These are phyloP conservation scores for Spathaspora arborariae DNA, from an alignment of 805 yeast species.

Conservation along the genomic window DNA sequence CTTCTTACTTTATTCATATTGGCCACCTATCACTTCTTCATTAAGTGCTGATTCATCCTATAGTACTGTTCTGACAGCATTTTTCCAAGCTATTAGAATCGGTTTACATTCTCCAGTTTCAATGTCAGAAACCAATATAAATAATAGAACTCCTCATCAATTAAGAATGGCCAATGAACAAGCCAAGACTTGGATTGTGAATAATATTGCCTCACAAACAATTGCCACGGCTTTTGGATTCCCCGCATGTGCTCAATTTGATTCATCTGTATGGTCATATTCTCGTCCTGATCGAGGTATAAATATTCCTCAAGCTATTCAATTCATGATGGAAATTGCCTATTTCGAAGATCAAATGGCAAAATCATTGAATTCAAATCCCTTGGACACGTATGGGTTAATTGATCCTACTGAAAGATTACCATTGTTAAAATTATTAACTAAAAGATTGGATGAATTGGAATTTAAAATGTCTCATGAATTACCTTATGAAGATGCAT, in stretches of 20 bases:
- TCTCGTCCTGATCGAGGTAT: conserved; percentile 44
- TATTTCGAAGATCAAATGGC: conserved; percentile 84
- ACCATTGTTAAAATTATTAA: conserved; percentile 67
- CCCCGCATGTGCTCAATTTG: conserved; percentile 88
- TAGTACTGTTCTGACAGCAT: conserved; percentile 91
- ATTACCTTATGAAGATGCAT: conserved; percentile 40
- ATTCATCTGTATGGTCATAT: conserved; percentile 58
- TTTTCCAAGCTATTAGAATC: conserved; percentile 87
- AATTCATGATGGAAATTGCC: conserved; percentile 78
- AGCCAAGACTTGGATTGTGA: conserved; percentile 86
- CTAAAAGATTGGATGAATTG: conserved; percentile 70
- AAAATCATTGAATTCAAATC: conserved; percentile 68
- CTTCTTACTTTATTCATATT: conserved; percentile 76
- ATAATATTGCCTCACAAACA: conserved; percentile 85
- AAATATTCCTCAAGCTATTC: conserved; percentile 55
- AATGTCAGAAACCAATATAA: conserved; percentile 13
- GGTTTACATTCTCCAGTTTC: conserved; percentile 71
- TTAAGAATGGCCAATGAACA: conserved; percentile 64
- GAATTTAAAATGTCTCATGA: conserved; percentile 51
- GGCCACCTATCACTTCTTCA: conserved; percentile 97
- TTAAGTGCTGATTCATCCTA: conserved; percentile 93
- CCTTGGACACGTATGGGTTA: conserved; percentile 61
- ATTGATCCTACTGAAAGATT: conserved; percentile 67
- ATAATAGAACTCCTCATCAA: conserved; percentile 36
- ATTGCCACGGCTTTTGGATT: conserved; percentile 92